phyloP scores from a whole-genome alignment of 2,329 filamentous ascomycete genomes.

The Fusarium veterinarium region DNA sequence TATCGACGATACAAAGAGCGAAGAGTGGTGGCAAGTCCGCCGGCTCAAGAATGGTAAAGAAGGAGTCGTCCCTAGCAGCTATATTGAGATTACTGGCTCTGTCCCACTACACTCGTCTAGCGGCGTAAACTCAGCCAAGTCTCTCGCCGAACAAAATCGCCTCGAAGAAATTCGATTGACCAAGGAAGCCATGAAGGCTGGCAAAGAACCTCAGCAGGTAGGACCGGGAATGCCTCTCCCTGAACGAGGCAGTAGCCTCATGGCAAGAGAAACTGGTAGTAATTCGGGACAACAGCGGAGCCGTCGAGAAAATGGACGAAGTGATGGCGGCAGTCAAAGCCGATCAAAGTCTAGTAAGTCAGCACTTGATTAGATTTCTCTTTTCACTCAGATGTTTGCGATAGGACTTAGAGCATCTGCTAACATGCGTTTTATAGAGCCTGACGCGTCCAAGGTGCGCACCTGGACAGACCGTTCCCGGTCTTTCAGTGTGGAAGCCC shows the following conservation, averaged over 20 bases:
- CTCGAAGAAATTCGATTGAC: slow-evolving; percentile 86
- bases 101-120: slow-evolving; percentile 61
- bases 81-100: slow-evolving; percentile 86
- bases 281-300: slow-evolving; percentile 77
- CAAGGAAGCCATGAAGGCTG: slow-evolving; percentile 78
- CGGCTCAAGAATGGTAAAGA: slow-evolving; percentile 92
- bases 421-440: slow-evolving; percentile 65
- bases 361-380: background rate
- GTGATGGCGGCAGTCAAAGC: slow-evolving; percentile 64
- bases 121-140: slow-evolving; percentile 65
- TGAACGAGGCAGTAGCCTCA: slow-evolving; percentile 82
- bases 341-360: slow-evolving; percentile 78
- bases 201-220: slow-evolving; percentile 72
- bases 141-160: slow-evolving; percentile 80
- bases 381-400: background rate
- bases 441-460: slow-evolving; percentile 83
- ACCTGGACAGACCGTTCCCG: slow-evolving; percentile 96
- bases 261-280: slow-evolving; percentile 73
- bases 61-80: slow-evolving; percentile 96
- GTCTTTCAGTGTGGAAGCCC: slow-evolving; percentile 96
- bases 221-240: slow-evolving; percentile 81
- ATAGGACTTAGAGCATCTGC: background rate
- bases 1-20: slow-evolving; percentile 89
- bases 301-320: slow-evolving; percentile 73
- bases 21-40: slow-evolving; percentile 98